phyloP scores from a whole-genome alignment of 208 protist genomes.

The Trypanosoma grayi region DNA sequence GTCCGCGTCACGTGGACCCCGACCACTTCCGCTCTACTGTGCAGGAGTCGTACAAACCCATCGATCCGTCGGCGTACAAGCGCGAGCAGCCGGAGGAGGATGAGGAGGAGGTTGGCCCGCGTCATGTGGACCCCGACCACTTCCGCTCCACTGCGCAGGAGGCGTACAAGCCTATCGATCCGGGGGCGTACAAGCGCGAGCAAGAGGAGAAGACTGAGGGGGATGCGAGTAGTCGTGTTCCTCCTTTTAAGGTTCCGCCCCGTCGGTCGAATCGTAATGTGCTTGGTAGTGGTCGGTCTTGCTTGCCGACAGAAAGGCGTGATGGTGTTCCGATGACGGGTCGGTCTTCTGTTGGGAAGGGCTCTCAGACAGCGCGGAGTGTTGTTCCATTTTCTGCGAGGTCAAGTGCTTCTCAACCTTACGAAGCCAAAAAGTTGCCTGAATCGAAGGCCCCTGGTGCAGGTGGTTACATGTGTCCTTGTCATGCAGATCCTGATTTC shows the following conservation, averaged over 20 bases:
- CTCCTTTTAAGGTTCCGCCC: too few relatives aligned
- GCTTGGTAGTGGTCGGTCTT: too few relatives aligned
- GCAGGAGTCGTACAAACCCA: conserved; percentile 37
- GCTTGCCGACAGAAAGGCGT: too few relatives aligned
- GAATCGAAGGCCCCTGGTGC: not conserved
- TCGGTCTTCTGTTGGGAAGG: too few relatives aligned
- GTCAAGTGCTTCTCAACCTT: not conserved
- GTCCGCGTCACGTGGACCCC: conserved; percentile 30
- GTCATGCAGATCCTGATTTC: conserved; percentile 26
- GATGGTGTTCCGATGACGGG: too few relatives aligned
- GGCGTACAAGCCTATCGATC: conserved; percentile 36
- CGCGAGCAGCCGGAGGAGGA: conserved; percentile 1
- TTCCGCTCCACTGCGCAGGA: conserved; percentile 56
- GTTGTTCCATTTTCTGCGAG: not conserved
- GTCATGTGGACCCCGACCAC: conserved; percentile 47
- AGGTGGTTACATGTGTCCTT: conserved; percentile 17
- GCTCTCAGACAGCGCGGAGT: too few relatives aligned
- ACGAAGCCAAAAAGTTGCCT: not conserved
- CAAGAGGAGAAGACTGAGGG: not conserved
- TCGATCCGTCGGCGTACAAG: conserved; percentile 43
- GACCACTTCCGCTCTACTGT: conserved; percentile 66
- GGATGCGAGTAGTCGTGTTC: too few relatives aligned
- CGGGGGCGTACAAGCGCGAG: conserved; percentile 9
- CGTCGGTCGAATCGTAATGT: conserved; percentile 14
- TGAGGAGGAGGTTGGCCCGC: not conserved